These are phyloP conservation scores for Dendrothele bispora DNA, from an alignment of 768 basidiomycete genomes.

Conservation along the genomic window DNA sequence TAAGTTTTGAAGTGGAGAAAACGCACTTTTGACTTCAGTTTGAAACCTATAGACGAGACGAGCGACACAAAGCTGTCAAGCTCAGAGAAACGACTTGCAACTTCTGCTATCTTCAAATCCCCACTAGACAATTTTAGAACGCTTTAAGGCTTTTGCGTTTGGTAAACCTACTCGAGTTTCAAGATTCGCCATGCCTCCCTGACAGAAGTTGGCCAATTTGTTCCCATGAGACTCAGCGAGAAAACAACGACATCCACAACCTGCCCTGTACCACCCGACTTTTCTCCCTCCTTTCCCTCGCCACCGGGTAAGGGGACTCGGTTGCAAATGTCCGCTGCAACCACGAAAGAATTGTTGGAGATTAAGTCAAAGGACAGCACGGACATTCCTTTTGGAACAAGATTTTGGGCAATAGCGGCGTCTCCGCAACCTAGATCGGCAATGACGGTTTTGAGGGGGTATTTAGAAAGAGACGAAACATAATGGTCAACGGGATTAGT, in stretches of 20 bases:
- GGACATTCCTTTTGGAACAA: constrained; percentile 65
- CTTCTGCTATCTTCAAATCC: constrained; percentile 85
- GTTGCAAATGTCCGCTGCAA: constrained; percentile 87
- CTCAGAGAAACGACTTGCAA: constrained; percentile 77
- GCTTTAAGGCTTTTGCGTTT: too few species aligned
- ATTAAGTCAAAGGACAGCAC: constrained; percentile 83
- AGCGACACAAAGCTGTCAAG: constrained; percentile 66
- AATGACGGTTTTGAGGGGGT: constrained; percentile 69
- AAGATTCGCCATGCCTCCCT: constrained; percentile 89
- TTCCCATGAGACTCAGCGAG: constrained; percentile 94
- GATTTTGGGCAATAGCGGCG: constrained; percentile 76
- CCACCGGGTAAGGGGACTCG: constrained; percentile 85
- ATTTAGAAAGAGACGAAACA: constrained; percentile 60
- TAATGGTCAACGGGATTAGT: constrained; percentile 90
- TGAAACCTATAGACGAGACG: constrained; percentile 71
- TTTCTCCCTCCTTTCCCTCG: constrained; percentile 40
- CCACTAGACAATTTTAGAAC: too few species aligned
- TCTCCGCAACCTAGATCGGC: constrained; percentile 97
- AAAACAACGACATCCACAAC: constrained; percentile 92
- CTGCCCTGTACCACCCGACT: constrained; percentile 59
- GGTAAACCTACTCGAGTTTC: constrained; percentile 64
- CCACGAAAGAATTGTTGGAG: constrained; percentile 71
- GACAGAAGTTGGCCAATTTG: constrained; percentile 92
- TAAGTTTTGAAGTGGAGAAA: not conserved
- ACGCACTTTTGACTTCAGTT: constrained; percentile 63